Evolutionary conservation across 2,329 filamentous ascomycete species (phyloP).

Genomic region (Ophidiomyces ophidiicola): DNA sequence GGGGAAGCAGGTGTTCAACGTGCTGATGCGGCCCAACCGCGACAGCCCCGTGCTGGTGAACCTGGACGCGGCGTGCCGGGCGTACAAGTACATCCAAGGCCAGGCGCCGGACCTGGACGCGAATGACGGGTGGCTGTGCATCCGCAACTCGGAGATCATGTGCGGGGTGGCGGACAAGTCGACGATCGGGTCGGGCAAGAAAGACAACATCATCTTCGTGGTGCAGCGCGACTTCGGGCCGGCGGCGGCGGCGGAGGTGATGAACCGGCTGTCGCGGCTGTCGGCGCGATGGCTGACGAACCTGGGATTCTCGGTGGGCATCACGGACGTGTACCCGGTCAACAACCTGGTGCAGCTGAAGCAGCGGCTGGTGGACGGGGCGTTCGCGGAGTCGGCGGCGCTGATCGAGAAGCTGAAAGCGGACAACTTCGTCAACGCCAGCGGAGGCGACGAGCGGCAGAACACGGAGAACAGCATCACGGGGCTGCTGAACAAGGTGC

Average conservation of each 20-base stretch:
- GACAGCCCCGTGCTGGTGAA: slow-evolving; percentile 75
- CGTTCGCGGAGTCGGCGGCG: slow-evolving; percentile 71
- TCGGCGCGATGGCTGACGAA: slow-evolving; percentile 82
- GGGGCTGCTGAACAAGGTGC: slow-evolving; percentile 80
- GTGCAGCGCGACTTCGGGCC: slow-evolving; percentile 91
- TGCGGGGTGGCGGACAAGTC: slow-evolving; percentile 97
- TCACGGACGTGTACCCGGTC: slow-evolving; percentile 85
- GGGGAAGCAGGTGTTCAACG: slow-evolving; percentile 89
- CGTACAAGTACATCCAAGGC: slow-evolving; percentile 42
- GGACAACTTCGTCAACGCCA: slow-evolving; percentile 70
- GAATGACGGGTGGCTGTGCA: slow-evolving; percentile 80
- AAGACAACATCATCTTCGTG: slow-evolving; percentile 94
- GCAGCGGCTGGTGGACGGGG: slow-evolving; percentile 59
- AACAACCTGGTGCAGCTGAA: slow-evolving; percentile 59
- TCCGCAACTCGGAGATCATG: slow-evolving; percentile 95
- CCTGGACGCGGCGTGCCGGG: slow-evolving; percentile 80
- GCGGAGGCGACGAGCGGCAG: slow-evolving; percentile 82
- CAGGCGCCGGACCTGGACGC: slow-evolving; percentile 53
- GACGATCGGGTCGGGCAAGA: slow-evolving; percentile 93
- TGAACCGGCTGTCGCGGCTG: slow-evolving; percentile 86
- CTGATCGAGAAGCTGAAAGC: slow-evolving; percentile 69
- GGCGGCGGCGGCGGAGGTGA: slow-evolving; percentile 73
- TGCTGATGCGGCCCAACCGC: slow-evolving; percentile 81
- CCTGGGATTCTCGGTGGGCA: slow-evolving; percentile 89
- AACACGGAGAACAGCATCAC: slow-evolving; percentile 86